phyloP scores from a whole-genome alignment of 1,284 basidiomycete species.

The Baeospora myosura region DNA sequence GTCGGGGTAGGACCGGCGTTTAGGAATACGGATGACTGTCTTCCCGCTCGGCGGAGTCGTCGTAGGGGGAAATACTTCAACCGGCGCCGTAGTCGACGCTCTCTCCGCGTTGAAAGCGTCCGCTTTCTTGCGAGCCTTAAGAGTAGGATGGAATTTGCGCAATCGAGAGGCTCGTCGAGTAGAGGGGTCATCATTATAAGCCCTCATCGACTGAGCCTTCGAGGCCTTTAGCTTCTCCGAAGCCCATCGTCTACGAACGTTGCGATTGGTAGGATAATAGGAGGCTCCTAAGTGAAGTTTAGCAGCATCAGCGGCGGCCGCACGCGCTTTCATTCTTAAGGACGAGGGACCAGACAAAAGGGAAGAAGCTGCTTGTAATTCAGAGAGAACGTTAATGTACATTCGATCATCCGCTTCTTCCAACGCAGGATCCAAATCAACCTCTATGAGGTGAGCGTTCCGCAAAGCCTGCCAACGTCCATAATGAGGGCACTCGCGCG shows the following conservation, averaged over 20 bases:
- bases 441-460: slow-evolving; percentile 1
- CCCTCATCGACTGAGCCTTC: no score
- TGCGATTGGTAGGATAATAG: background rate
- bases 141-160: no score
- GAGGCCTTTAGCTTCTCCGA: no score
- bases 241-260: background rate
- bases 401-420: background rate
- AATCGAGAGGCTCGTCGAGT: no score
- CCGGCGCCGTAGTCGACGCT: background rate
- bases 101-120: background rate
- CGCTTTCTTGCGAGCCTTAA: background rate
- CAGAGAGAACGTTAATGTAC: slow-evolving; percentile 9
- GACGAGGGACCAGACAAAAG: background rate
- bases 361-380: background rate
- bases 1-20: background rate
- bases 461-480: slow-evolving; percentile 7
- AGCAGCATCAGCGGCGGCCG: no score
- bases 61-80: no score
- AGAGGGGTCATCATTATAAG: no score
- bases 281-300: background rate
- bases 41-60: no score
- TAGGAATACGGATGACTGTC: background rate
- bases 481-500: slow-evolving; percentile 8
- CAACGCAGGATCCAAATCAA: background rate
- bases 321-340: no score